These are phyloP conservation scores for Crithidia expoeki DNA, from an alignment of 208 protist genomes.

Conservation along the genomic window DNA sequence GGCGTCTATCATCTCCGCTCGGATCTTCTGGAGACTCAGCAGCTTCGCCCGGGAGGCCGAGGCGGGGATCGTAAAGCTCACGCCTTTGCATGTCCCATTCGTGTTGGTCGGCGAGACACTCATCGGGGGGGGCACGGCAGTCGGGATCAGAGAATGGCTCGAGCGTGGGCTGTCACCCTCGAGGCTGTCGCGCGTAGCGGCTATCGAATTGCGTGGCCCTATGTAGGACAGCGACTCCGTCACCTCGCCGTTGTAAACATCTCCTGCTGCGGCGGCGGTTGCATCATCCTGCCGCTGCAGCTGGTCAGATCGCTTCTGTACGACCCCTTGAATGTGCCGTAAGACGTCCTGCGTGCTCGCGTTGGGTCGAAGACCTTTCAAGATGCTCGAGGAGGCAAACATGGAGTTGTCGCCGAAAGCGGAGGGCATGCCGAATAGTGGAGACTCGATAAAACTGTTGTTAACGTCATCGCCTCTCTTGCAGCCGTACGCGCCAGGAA, in stretches of 20 bases:
- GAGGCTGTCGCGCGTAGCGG: slow-evolving; percentile 4
- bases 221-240: slow-evolving; percentile 4
- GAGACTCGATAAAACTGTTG: slow-evolving; percentile 22
- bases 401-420: slow-evolving; percentile 38
- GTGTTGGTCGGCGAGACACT: background rate
- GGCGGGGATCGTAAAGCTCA: background rate
- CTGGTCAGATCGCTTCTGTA: slow-evolving; percentile 35
- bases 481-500: background rate
- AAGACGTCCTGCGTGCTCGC: slow-evolving; percentile 64
- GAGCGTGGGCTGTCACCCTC: slow-evolving; percentile 9
- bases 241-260: background rate
- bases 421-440: slow-evolving; percentile 28
- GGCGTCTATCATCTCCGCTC: slow-evolving; percentile 74
- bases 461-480: slow-evolving; percentile 6
- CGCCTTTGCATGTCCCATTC: background rate
- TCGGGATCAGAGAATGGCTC: slow-evolving; percentile 7
- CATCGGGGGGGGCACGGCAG: slow-evolving; percentile 3
- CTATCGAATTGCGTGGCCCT: background rate
- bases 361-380: slow-evolving; percentile 54
- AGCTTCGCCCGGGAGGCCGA: slow-evolving; percentile 8
- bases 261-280: background rate
- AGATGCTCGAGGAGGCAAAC: slow-evolving; percentile 33
- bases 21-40: slow-evolving; percentile 42
- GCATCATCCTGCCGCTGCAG: slow-evolving; percentile 26
- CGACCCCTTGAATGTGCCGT: slow-evolving; percentile 50